Base-by-base conservation (phyloP, 371 early-diverging fungal species). In the Racocetra persica region DNA sequence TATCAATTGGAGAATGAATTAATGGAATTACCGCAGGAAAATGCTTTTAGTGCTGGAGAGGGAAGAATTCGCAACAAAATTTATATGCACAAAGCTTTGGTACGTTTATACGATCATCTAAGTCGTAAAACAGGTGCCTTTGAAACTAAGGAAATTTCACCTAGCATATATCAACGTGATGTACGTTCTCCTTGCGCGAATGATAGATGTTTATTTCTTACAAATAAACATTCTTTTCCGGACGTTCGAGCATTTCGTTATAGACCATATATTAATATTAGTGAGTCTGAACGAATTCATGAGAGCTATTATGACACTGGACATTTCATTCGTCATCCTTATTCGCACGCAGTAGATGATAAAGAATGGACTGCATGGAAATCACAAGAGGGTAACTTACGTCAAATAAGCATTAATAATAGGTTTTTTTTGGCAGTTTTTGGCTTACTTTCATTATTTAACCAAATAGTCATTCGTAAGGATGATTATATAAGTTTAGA, bases 401-500 rank as follows among this genome's bases (percentile, higher is more conserved):
- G 11, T 45, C 10, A 45, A 45, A 4, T 45, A 45, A 45, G 1
- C 10, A 7, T 45, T 45, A 45, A 45, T 45, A 1, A 45, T 45
- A 45, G 45, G 2, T 38, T n/a, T n/a, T 45, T 45, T 41, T 45
- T 1, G 10, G n/a, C 28, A 26, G 52, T 18, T 62, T 20, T 65
- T 81, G 73, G 51, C 80, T 73, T 3, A 57, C 14, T 57, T 57
- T 16, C 57, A 16, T 22, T 20, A 16, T 57, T 57, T 57, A 5
- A 20, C 13, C 22, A 57, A 57, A 63, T 75, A 66, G 80, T 81
- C 1, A 85, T 80, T 38, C 82, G 59, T 1, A 80, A 80, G 36
- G 91, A 89, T 8, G 92, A 92, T 65, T 92, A 89, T 77, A 88
- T 92, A 82, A 91, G 92, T 11, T 77, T 92, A 32, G 92, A 92